Conservation (phyloP, 352 stramenopile genomes). For the Phytophthora pistaciae region DNA sequence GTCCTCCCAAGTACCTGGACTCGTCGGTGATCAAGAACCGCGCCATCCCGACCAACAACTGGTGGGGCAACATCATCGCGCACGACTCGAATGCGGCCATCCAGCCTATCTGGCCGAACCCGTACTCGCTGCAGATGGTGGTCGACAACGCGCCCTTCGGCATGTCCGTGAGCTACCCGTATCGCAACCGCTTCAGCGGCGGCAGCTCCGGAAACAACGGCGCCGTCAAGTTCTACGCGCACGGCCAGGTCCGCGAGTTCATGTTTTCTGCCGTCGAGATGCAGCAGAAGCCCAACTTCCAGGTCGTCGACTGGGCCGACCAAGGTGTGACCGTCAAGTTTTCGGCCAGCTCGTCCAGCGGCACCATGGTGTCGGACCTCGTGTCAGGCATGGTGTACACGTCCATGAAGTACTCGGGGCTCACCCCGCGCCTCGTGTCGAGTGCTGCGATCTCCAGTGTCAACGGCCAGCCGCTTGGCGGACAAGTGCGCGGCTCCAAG, state of each 20-base stretch:
- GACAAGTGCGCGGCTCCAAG: constrained; percentile 45
- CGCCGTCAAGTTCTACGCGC: constrained; percentile 63
- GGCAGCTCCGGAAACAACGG: constrained; percentile 62
- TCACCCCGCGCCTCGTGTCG: constrained; percentile 53
- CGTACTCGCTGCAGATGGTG: constrained; percentile 57
- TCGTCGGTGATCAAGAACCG: constrained; percentile 47
- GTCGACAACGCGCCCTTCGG: constrained; percentile 54
- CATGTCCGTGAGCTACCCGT: constrained; percentile 66
- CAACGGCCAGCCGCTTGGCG: constrained; percentile 44
- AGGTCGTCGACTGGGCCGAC: constrained; percentile 68
- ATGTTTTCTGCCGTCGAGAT: constrained; percentile 62
- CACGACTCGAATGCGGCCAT: constrained; percentile 40
- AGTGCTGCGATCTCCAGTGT: constrained; percentile 52
- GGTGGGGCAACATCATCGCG: constrained; percentile 79
- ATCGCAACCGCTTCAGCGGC: constrained; percentile 56
- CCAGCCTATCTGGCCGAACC: constrained; percentile 70
- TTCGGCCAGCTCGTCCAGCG: constrained; percentile 24
- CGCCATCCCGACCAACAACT: constrained; percentile 77
- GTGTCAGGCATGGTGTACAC: constrained; percentile 77
- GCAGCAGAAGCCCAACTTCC: constrained; percentile 49
- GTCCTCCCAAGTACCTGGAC: constrained; percentile 65
- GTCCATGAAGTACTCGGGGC: constrained; percentile 53
- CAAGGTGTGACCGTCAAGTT: constrained; percentile 65
- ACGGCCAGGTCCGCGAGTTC: constrained; percentile 59
- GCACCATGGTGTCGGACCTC: constrained; percentile 54